Evolutionary conservation across 441 rosid species (phyloP).

Genomic region (Mallotus japonicus): DNA sequence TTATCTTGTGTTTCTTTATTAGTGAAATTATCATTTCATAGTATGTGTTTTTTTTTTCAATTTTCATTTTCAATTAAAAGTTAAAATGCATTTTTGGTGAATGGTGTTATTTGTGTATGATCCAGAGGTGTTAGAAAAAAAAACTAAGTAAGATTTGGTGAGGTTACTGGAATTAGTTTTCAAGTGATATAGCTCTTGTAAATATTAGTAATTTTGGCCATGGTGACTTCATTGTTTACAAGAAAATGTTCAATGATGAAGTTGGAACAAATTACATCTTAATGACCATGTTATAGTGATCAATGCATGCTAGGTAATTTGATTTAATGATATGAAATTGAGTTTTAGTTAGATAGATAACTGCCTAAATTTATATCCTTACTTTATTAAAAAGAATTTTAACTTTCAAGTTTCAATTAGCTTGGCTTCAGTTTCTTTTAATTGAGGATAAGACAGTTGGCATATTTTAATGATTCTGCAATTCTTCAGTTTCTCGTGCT

Average conservation of each 20-base stretch:
- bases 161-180: neutral
- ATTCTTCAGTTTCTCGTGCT: too few relatives aligned
- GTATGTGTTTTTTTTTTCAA: too few relatives aligned
- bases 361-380: neutral
- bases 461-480: neutral
- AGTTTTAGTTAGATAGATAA: neutral
- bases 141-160: too few relatives aligned
- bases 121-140: too few relatives aligned
- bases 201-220: neutral
- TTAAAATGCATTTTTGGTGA: too few relatives aligned
- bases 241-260: neutral
- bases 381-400: neutral
- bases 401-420: neutral
- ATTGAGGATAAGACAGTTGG: neutral
- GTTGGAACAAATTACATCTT: neutral
- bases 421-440: neutral
- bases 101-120: too few relatives aligned
- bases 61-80: too few relatives aligned
- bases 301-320: neutral
- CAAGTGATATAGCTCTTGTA: neutral
- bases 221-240: neutral
- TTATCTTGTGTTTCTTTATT: too few relatives aligned
- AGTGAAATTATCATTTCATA: too few relatives aligned
- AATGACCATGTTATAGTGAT: neutral
- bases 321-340: neutral